Conservation (phyloP, 345 rosid species). For the Hibiscus trionum region DNA sequence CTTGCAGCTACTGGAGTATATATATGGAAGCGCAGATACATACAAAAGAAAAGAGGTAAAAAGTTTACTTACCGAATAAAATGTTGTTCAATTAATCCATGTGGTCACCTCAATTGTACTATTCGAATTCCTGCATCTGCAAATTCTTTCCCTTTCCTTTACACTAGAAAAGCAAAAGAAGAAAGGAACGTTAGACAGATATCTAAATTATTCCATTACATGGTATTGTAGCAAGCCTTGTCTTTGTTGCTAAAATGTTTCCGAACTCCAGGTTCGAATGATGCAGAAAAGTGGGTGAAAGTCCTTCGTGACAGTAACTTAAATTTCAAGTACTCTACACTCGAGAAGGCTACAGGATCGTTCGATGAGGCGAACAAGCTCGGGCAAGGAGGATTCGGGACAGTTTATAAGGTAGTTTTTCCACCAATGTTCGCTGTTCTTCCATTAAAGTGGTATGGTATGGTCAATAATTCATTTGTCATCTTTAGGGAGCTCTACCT, state of each 20-base stretch:
- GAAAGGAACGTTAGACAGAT: not conserved
- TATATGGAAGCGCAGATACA: conserved; percentile 29
- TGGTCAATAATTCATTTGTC: not conserved
- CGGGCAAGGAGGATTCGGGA: conserved; percentile 96
- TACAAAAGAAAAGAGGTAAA: conserved; percentile 14
- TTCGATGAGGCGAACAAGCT: conserved; percentile 67
- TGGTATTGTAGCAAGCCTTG: not conserved
- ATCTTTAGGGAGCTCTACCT: conserved; percentile 60
- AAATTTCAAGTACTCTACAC: conserved; percentile 83
- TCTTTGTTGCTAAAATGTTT: not conserved
- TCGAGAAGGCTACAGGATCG: conserved; percentile 83
- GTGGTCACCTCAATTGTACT: not conserved
- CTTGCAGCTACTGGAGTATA: conserved; percentile 44
- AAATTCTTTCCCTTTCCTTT: not conserved
- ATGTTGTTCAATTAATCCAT: not conserved
- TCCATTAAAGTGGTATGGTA: not conserved
- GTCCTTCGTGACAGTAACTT: conserved; percentile 66
- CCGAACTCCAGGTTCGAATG: conserved; percentile 48
- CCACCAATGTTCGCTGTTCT: not conserved
- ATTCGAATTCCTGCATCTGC: not conserved
- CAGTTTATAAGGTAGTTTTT: conserved; percentile 70
- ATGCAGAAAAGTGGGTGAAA: conserved; percentile 58
- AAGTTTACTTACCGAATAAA: not conserved
- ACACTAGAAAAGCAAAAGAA: not conserved
- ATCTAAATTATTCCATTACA: not conserved